Evolutionary conservation across 306 rosid species (phyloP).

Genomic region (Neltuma alba): DNA sequence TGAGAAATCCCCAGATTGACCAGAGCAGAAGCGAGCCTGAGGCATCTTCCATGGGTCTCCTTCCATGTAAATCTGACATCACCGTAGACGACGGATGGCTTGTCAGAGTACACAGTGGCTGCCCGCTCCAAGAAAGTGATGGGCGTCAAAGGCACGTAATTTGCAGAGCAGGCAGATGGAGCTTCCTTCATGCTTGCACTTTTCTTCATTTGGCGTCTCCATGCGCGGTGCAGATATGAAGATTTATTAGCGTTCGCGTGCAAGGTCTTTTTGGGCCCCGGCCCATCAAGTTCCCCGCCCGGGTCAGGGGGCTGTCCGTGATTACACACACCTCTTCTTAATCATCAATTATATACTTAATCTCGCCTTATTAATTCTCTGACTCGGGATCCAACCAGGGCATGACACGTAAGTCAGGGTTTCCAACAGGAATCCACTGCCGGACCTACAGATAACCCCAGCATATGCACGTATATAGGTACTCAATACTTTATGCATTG

Average conservation of each 20-base stretch:
- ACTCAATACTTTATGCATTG: not conserved
- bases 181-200: constrained; percentile 5
- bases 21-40: constrained; percentile 64
- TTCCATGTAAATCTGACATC: constrained; percentile 53
- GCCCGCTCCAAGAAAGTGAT: constrained; percentile 62
- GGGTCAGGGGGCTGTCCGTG: no score
- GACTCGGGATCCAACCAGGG: not conserved
- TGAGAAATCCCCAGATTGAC: constrained; percentile 56
- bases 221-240: no score
- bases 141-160: constrained; percentile 58
- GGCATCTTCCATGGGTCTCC: constrained; percentile 61
- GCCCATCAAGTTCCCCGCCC: not conserved
- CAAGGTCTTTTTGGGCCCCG: not conserved
- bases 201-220: no score
- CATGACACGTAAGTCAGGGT: not conserved
- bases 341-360: not conserved
- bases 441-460: not conserved
- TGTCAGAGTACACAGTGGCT: constrained; percentile 45
- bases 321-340: no score
- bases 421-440: not conserved
- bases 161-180: constrained; percentile 40
- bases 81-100: constrained; percentile 50
- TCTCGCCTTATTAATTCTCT: not conserved
- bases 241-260: not conserved
- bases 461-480: not conserved